These are phyloP conservation scores for Cyberlindnera galapagoensis DNA, from an alignment of 805 yeast species.

Conservation along the genomic window DNA sequence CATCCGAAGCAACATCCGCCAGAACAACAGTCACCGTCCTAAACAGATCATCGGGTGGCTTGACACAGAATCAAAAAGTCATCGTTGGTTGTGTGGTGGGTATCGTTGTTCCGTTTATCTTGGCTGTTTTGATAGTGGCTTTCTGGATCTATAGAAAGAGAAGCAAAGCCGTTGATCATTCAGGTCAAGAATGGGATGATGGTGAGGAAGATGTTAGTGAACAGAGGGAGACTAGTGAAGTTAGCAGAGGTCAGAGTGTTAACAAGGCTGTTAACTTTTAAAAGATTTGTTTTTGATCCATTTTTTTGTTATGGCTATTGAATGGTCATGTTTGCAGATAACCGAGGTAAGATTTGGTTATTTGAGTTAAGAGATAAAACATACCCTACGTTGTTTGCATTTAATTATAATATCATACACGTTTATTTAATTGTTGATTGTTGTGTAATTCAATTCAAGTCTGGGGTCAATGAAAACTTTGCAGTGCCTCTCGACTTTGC, in stretches of 20 bases:
- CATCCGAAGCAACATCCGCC: slow-evolving; percentile 11
- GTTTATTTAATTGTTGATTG: no score
- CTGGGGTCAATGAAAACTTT: no score
- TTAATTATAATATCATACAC: no score
- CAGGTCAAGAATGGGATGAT: slow-evolving; percentile 24
- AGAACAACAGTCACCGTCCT: slow-evolving; percentile 14
- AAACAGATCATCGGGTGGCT: slow-evolving; percentile 29
- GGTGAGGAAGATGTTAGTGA: slow-evolving; percentile 10
- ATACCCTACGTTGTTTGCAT: no score
- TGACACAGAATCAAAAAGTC: slow-evolving; percentile 43
- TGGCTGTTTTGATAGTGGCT: slow-evolving; percentile 11
- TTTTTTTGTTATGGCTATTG: no score
- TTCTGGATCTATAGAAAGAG: slow-evolving; percentile 17
- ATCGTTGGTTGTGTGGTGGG: slow-evolving; percentile 70
- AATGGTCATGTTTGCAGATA: no score
- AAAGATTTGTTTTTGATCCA: no score
- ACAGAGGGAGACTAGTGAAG: slow-evolving; percentile 8
- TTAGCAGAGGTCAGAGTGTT: slow-evolving; percentile 10
- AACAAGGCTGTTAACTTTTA: slow-evolving; percentile 22
- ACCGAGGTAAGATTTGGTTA: no score
- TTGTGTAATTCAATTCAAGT: no score
- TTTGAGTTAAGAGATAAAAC: no score
- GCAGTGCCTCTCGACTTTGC: no score
- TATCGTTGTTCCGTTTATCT: slow-evolving; percentile 54
- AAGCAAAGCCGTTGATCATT: slow-evolving; percentile 14